These are phyloP conservation scores for Phytophthora constricta DNA, from an alignment of 352 stramenopile genomes.

Conservation along the genomic window DNA sequence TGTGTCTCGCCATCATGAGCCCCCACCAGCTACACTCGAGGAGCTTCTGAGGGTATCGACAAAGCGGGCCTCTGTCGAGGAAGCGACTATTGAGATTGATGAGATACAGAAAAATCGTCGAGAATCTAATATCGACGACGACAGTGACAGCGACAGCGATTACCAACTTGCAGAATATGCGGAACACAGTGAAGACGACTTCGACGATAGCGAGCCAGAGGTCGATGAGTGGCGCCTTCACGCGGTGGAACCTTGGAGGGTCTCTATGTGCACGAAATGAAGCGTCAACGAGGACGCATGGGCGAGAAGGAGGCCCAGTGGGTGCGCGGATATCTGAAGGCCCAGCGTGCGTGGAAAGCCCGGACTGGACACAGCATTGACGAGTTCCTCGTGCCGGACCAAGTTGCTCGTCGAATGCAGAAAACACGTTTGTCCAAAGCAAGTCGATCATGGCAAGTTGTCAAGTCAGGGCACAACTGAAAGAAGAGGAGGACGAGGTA, in stretches of 20 bases:
- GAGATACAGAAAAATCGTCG: neutral
- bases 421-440: neutral
- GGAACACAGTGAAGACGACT: conserved; percentile 28
- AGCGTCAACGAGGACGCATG: conserved; percentile 26
- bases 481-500: conserved; percentile 17
- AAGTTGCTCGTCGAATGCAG: conserved; percentile 2
- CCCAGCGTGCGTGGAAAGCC: conserved; percentile 28
- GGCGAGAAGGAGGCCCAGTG: conserved; percentile 30
- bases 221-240: conserved; percentile 40
- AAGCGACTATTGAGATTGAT: neutral
- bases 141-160: conserved; percentile 32
- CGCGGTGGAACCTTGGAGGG: conserved; percentile 27
- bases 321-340: conserved; percentile 36
- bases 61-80: conserved; percentile 1
- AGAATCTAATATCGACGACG: neutral
- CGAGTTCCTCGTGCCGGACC: conserved; percentile 24
- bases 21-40: conserved; percentile 25
- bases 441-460: neutral
- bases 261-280: conserved; percentile 38
- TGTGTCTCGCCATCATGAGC: conserved; percentile 26
- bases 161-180: conserved; percentile 10
- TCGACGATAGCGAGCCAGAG: conserved; percentile 30
- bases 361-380: conserved; percentile 36
- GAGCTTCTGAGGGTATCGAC: conserved; percentile 14
- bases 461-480: neutral